Base-by-base conservation (phyloP, 805 yeast genomes). In the Vanderwaltozyma verrucispora region DNA sequence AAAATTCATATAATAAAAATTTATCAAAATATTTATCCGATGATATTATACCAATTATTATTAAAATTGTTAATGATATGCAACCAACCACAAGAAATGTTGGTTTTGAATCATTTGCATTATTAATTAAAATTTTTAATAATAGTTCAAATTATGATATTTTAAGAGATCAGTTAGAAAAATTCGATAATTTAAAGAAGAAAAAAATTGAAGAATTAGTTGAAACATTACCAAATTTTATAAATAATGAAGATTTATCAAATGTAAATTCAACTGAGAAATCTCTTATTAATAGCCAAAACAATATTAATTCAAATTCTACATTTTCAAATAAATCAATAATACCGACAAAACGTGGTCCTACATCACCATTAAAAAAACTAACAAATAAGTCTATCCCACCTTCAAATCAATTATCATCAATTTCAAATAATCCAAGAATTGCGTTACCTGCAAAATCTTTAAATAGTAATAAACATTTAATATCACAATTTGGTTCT, bases 61-160 rank as follows among this genome's bases (percentile, higher is more conserved):
- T 72, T 8, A 83, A 79, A 49, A 64, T 84, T n/a, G 70, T 86
- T 30, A 67, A 74, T 29, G 98, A 92, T 47, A 77, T 94, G 0
- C 83, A 80, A 53, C 94, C 86, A 33, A 83, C 89, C 1, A 80
- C 84, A 2, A 74, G 98, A 53, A 73, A 77, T 35, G 76, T 78
- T 4, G 80, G 89, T 0, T 80, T 86, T 32, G 83, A 80, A 50
- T 68, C 78, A 47, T 70, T 87, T 27, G 97, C 96, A 6, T 75
- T 83, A 0, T 58, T 87, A 35, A 79, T 84, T 80, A 85, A 82
- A 56, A 71, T 86, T n/a, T 69, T 78, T 12, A 96, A 95, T 0
- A 80, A 75, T 50, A 65, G 87, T 36, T 78, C 74, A 36, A 7
- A 27, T 12, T 33, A 20, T 20, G 33, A 43, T n/a, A 23, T 17